A percentile compares a stretch with the other conserved stretches of the same genome.
phyloP scores from a whole-genome alignment of 1,139 yeast species.

The Nadsonia starkeyi-henricii region DNA sequence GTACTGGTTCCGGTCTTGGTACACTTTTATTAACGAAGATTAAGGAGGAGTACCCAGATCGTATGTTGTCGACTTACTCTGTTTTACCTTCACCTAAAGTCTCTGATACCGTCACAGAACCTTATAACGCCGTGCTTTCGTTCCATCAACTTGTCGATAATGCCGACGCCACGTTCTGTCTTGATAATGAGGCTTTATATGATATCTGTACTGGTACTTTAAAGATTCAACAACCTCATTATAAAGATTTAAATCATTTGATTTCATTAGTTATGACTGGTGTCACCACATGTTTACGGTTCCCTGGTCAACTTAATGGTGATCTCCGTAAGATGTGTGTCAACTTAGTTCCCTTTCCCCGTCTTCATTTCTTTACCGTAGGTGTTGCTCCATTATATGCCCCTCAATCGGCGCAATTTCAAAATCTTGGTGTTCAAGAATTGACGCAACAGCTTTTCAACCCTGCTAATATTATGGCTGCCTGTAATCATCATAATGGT shows the following conservation, averaged over 20 bases:
- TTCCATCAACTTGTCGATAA: slow-evolving; percentile 82
- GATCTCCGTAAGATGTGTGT: slow-evolving; percentile 87
- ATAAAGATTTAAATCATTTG: slow-evolving; percentile 62
- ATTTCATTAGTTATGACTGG: slow-evolving; percentile 91
- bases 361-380: slow-evolving; percentile 89
- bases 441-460: slow-evolving; percentile 89
- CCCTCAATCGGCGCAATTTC: slow-evolving; percentile 55
- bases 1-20: slow-evolving; percentile 96
- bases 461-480: slow-evolving; percentile 90
- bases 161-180: slow-evolving; percentile 87
- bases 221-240: slow-evolving; percentile 65
- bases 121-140: slow-evolving; percentile 86
- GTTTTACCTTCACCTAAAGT: slow-evolving; percentile 87
- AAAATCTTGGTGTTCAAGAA: slow-evolving; percentile 78
- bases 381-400: slow-evolving; percentile 88
- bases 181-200: slow-evolving; percentile 85
- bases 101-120: slow-evolving; percentile 87
- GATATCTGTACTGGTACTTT: slow-evolving; percentile 78
- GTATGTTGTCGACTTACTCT: slow-evolving; percentile 93
- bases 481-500: slow-evolving; percentile 81
- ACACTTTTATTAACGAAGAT: slow-evolving; percentile 66
- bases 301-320: slow-evolving; percentile 87
- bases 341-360: slow-evolving; percentile 86
- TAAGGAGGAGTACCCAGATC: slow-evolving; percentile 81
- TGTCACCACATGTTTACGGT: slow-evolving; percentile 74